These are phyloP conservation scores for Colletotrichum destructivum DNA, from an alignment of 2,329 filamentous ascomycete genomes.

Conservation along the genomic window DNA sequence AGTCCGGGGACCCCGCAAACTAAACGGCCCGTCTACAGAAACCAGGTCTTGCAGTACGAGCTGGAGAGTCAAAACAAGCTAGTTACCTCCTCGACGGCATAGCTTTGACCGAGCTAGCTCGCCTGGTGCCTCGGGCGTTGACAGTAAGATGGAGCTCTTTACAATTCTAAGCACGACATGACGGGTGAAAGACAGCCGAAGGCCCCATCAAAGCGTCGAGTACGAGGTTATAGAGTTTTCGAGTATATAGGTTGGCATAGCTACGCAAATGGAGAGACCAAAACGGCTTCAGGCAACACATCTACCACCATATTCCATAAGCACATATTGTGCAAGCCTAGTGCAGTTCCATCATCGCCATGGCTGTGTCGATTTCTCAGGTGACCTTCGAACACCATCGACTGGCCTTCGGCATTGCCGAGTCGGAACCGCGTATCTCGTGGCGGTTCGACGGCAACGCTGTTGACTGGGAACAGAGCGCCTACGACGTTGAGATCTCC, in stretches of 20 bases:
- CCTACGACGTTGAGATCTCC: conserved; percentile 61
- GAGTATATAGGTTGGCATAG: not conserved
- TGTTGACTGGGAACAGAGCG: conserved; percentile 58
- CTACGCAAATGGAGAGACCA: not conserved
- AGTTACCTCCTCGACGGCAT: conserved; percentile 12
- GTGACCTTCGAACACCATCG: conserved; percentile 61
- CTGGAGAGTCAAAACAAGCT: not conserved
- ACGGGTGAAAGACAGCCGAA: conserved; percentile 25
- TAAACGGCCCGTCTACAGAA: conserved; percentile 21
- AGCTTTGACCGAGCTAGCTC: conserved; percentile 7
- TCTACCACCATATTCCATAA: not conserved
- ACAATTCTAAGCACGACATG: not conserved
- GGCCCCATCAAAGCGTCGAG: not conserved
- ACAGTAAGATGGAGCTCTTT: not conserved
- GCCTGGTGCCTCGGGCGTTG: not conserved
- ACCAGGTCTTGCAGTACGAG: conserved; percentile 10
- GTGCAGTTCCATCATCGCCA: conserved; percentile 37
- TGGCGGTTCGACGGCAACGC: conserved; percentile 60
- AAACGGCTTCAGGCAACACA: not conserved
- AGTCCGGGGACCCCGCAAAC: conserved; percentile 34
- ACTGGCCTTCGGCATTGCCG: conserved; percentile 59
- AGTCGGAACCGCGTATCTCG: conserved; percentile 60
- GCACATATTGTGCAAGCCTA: not conserved
- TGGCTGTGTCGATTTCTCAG: conserved; percentile 56
- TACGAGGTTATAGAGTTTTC: not conserved